These are phyloP conservation scores for Haplographium delicatum DNA, from an alignment of 495 filamentous ascomycete species.

Conservation along the genomic window DNA sequence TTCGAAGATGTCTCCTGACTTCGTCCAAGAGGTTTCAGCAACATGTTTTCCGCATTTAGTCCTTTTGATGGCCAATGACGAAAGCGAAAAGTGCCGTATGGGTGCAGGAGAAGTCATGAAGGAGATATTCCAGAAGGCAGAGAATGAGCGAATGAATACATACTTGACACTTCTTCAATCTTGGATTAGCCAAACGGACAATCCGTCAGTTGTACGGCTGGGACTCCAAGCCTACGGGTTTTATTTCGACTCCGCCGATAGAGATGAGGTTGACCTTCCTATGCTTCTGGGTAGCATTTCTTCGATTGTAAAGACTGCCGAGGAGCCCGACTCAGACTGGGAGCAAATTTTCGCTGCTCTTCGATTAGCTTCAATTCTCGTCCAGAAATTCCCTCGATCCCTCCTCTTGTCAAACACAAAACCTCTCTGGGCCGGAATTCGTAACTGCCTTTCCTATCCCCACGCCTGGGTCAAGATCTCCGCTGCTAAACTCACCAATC, in stretches of 20 bases:
- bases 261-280: slow-evolving; percentile 25
- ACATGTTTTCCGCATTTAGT: slow-evolving; percentile 84
- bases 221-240: slow-evolving; percentile 76
- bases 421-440: slow-evolving; percentile 61
- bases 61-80: slow-evolving; percentile 81
- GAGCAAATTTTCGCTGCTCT: slow-evolving; percentile 76
- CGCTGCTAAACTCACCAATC: slow-evolving; percentile 66
- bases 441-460: slow-evolving; percentile 63
- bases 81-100: slow-evolving; percentile 76
- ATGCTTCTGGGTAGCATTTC: slow-evolving; percentile 36
- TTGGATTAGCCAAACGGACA: slow-evolving; percentile 72
- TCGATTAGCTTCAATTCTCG: slow-evolving; percentile 60
- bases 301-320: slow-evolving; percentile 41
- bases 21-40: slow-evolving; percentile 73
- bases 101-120: slow-evolving; percentile 77
- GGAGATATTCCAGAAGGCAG: slow-evolving; percentile 71
- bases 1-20: slow-evolving; percentile 73
- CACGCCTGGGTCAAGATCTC: slow-evolving; percentile 73
- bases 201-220: slow-evolving; percentile 61
- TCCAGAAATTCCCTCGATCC: slow-evolving; percentile 55
- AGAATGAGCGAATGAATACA: slow-evolving; percentile 61
- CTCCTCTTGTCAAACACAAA: slow-evolving; percentile 52
- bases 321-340: slow-evolving; percentile 54
- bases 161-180: slow-evolving; percentile 63
- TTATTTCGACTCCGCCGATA: slow-evolving; percentile 66